Evolutionary conservation across 306 rosid genomes (phyloP), one percentile per base, ranked within the genome.

Genomic region (Heteromeles arbutifolia): DNA sequence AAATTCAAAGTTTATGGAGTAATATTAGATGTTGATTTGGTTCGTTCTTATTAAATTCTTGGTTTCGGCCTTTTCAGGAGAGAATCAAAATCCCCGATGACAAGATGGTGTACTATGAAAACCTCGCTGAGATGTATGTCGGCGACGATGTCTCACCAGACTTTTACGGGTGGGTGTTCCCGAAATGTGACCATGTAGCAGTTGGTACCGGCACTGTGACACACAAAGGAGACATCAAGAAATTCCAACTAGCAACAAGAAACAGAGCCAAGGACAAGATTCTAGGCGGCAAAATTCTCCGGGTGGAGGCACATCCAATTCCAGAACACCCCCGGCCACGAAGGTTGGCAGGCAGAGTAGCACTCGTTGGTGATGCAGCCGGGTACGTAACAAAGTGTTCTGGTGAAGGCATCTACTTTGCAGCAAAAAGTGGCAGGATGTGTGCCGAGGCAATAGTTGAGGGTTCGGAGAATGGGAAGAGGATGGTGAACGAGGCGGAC

Each of bases 61-160:
- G 31, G 48, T 69, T 48, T 21, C 52, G 63, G 24, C 68, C 73
- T 41, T 76, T 43, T 14, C 84, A 95, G 99, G 99, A 95, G 87
- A 89, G 99, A 80, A 88, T 95, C 74, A 89, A 83, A 73, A 95
- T 95, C 74, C 99, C 99, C 1, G 96, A 92, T 59, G 90, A 92
- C 29, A 95, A 95, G 61, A 95, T 95, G 99, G 90, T 79, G 74
- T 95, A 95, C 70, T 92, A 95, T 18, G 97, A 92, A 92, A 39
- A 95, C 48, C 96, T 95, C 25, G 97, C 99, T 0, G 97, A 95
- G 89, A 90, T 95, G 97, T 95, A 95, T 8, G 97, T 95, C 1
- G 99, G 99, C 0, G 99, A 95, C 58, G 99, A 95, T 44, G 99
- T 95, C n/a, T 95, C 99, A 0, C 99, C 97, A 0, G 99, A 95